Percentiles rank a stretch among this genome's conserved stretches.
Conservation (phyloP, 805 yeast genomes). For the Schwanniomyces pseudopolymorphus region DNA sequence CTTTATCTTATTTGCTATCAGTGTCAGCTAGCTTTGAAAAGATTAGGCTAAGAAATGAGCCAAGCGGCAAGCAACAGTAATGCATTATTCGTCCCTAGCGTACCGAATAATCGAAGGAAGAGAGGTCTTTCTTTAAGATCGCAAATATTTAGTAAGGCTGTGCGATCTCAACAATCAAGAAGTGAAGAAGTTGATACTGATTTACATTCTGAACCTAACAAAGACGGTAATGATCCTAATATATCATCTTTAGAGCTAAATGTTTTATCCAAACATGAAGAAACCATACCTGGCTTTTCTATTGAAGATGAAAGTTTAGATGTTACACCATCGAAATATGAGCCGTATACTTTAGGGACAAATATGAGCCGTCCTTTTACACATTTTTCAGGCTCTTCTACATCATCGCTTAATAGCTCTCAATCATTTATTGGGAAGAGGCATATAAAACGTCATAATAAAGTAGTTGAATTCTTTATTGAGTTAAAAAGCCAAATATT, state of each 20-base stretch:
- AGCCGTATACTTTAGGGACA: constrained; percentile 10
- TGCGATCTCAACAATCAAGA: constrained; percentile 10
- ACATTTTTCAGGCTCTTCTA: constrained; percentile 16
- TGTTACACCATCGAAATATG: not conserved
- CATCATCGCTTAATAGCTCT: constrained; percentile 14
- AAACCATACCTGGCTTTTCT: not conserved
- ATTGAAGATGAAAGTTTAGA: not conserved
- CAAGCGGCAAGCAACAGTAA: not conserved
- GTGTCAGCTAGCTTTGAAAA: not conserved
- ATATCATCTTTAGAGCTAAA: not conserved
- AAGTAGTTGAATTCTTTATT: constrained; percentile 12
- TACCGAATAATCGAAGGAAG: constrained; percentile 38
- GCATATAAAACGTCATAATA: constrained; percentile 11
- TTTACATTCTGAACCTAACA: constrained; percentile 18
- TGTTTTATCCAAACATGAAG: not conserved
- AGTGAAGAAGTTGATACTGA: constrained; percentile 8
- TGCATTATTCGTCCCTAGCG: constrained; percentile 7
- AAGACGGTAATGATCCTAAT: constrained; percentile 21
- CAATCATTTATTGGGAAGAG: constrained; percentile 16
- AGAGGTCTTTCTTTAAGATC: constrained; percentile 69
- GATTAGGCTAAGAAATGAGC: constrained; percentile 1
- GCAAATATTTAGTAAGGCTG: constrained; percentile 56
- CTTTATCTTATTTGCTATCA: not conserved
- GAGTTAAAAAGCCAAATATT: constrained; percentile 36
- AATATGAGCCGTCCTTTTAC: constrained; percentile 22